phyloP scores from a whole-genome alignment of 2,329 filamentous ascomycete species.

The Ceratocystis diversiconidia region DNA sequence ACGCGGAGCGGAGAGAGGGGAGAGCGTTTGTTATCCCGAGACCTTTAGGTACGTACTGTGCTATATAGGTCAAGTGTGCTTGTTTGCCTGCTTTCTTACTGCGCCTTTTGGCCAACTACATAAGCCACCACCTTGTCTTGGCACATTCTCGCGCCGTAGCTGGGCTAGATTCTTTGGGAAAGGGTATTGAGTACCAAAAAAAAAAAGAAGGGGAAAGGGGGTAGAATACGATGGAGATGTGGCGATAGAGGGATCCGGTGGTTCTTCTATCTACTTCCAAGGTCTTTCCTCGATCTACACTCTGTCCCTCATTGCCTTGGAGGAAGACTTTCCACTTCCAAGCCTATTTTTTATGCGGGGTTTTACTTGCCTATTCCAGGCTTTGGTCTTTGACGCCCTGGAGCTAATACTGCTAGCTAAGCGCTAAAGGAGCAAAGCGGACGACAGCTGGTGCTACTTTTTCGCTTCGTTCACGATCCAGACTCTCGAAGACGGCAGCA shows the following conservation, averaged over 20 bases:
- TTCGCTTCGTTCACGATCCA: neutral
- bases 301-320: too few relatives aligned
- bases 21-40: neutral
- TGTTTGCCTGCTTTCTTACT: neutral
- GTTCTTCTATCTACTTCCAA: neutral
- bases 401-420: neutral
- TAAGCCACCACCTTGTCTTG: neutral
- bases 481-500: neutral
- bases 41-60: neutral
- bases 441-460: neutral
- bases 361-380: neutral
- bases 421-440: neutral
- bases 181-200: neutral
- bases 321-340: neutral
- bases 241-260: neutral
- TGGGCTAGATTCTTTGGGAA: neutral
- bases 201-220: neutral
- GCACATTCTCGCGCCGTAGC: neutral
- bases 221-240: neutral
- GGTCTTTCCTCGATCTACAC: too few relatives aligned
- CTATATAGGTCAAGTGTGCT: neutral
- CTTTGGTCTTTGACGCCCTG: neutral
- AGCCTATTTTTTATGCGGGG: neutral
- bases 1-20: neutral
- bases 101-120: neutral